Base-by-base conservation (phyloP, 1,284 basidiomycete species). In the Peniophora sp. region DNA sequence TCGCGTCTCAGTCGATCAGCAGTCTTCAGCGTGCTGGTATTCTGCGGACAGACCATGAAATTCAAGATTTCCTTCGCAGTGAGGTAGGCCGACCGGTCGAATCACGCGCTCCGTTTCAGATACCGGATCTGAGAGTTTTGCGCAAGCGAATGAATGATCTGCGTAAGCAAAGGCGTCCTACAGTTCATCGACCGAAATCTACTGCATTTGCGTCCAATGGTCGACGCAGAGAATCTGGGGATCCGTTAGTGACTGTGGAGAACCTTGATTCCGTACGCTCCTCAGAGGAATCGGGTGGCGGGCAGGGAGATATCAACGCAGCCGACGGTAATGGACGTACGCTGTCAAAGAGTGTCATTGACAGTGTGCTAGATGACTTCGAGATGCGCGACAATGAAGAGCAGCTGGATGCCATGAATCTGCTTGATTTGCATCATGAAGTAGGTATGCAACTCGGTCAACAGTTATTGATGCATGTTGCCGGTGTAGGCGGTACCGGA, bases 401-500 rank as follows among this genome's bases (percentile, higher is more conserved):
- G 19, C 38, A 41, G n/a, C 38, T 8, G 38, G 8, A 5, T n/a
- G 38, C n/a, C 8, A 41, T 41, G 38, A 41, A n/a, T 8, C 5
- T 20, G 8, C n/a, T 41, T 16, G 38, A n/a, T 8, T 6, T 8
- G 6, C 38, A 41, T n/a, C 19, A 17, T 20, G 38, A 41, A n/a
- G 8, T 6, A n/a, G 38, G 38, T n/a, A 20, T 17, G 38, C 16
- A 16, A n/a, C 5, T 6, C 5, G 19, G n/a, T 5, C 49, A 53
- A 3, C 56, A 57, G 22, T 20, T 57, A 9, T 22, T 56, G 20
- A 52, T 56, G 52, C 53, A 54, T 19, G 46, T 59, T 3, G 44
- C 51, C 1, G 58, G 58, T 0, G 54, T 59, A 0, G 58, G 58
- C 0, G 58, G 58, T 12, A 57, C 58, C 0, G 58, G 58, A 0